A percentile compares a stretch with the other conserved stretches of the same genome.
Conservation (phyloP, 345 rosid genomes). For the Euphorbia pulcherrima region DNA sequence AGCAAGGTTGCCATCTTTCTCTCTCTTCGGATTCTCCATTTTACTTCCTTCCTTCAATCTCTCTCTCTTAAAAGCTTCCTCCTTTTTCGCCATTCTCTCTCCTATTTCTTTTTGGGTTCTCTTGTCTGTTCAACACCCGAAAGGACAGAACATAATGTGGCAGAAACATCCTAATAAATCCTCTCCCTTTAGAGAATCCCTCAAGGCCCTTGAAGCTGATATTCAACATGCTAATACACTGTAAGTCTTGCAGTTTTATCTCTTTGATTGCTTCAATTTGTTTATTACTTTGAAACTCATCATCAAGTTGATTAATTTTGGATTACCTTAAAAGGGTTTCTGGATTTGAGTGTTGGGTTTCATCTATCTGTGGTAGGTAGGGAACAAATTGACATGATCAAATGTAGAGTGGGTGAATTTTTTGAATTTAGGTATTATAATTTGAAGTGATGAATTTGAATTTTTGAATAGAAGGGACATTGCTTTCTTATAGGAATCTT, state of each 20-base stretch:
- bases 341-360: neutral
- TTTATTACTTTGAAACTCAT: conserved; percentile 14
- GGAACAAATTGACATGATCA: conserved; percentile 1
- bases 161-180: conserved; percentile 41
- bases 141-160: conserved; percentile 37
- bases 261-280: neutral
- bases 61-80: conserved; percentile 12
- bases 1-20: conserved; percentile 30
- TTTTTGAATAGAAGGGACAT: neutral
- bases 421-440: neutral
- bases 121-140: neutral
- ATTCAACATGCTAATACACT: conserved; percentile 58
- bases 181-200: conserved; percentile 49
- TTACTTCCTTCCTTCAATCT: neutral
- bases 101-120: conserved; percentile 16
- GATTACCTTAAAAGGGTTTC: neutral
- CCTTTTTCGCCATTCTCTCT: conserved; percentile 15
- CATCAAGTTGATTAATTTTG: conserved; percentile 4
- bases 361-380: conserved; percentile 10
- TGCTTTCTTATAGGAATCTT: conserved; percentile 1
- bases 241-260: conserved; percentile 30
- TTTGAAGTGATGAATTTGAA: conserved; percentile 6
- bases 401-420: neutral
- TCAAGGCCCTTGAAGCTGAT: conserved; percentile 60
- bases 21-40: conserved; percentile 16